Base-by-base conservation (phyloP, 2,329 filamentous ascomycete genomes). In the Albophoma yamanashiensis region DNA sequence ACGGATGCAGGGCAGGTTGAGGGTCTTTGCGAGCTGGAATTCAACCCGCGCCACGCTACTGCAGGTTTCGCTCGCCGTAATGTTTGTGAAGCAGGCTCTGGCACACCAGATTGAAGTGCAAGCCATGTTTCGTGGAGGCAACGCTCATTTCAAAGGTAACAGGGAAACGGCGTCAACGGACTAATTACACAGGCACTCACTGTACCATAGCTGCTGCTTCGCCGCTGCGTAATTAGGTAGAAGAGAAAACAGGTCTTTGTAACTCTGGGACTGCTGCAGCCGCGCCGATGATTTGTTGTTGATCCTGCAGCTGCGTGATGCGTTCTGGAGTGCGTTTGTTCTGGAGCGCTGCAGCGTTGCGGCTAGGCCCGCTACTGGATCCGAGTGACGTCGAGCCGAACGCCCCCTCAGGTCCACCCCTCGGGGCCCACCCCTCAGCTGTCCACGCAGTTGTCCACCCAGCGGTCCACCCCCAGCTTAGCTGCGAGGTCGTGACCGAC, bases 161-260 rank as follows among this genome's bases (percentile, higher is more conserved):
- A 22, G 39, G 43, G 34, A 39, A 39, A 22, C 47, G 34, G 36
- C 43, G 45, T 58, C 43, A 22, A 55, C 50, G 50, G 45, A 58
- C 57, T 58, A 58, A 55, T 58, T 40, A 36, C 36, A 52, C 57
- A 58, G 57, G 47, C 36, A 52, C 34, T 58, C 36, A 52, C 34
- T 58, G 57, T 40, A 40, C 22, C 52, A 39, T 58, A 31, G 27
- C 57, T 58, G 55, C 50, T 36, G 17, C 50, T 36, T 53, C 17
- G 50, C 27, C 34, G 50, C 31, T 36, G 9, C 14, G 22, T 38
- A 22, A 55, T 17, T 38, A 55, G 31, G 31, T 55, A 55, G 50
- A 27, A 31, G 20, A 36, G 25, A 14, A 22, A 14, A 36, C 15
- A 1, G 2, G 3, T 11, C 34, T 34, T 15, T 20, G 31, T 36